These are phyloP conservation scores for Fraxinus anomala DNA, from an alignment of 257 asterid species.

Conservation along the genomic window DNA sequence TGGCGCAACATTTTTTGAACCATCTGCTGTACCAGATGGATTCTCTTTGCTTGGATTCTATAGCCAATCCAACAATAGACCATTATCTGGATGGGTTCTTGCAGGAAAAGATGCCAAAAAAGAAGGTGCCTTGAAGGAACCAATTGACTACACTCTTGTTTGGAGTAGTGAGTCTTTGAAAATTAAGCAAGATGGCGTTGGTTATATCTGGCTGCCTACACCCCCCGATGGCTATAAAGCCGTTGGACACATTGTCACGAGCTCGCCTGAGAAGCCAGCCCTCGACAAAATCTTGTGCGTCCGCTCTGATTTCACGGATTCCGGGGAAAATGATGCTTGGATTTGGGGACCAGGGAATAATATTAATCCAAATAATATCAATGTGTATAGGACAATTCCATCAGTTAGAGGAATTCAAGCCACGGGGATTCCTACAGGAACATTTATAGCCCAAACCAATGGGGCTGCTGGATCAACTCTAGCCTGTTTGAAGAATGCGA, in stretches of 20 bases:
- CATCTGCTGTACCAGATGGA: constrained; percentile 65
- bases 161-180: constrained; percentile 53
- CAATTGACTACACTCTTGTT: constrained; percentile 56
- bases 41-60: constrained; percentile 72
- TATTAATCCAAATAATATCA: neutral
- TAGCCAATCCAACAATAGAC: constrained; percentile 64
- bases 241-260: constrained; percentile 50
- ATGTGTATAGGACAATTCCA: constrained; percentile 48
- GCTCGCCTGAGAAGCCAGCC: constrained; percentile 49
- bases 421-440: constrained; percentile 54
- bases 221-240: constrained; percentile 58
- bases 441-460: constrained; percentile 46
- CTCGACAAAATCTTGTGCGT: constrained; percentile 47
- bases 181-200: constrained; percentile 45
- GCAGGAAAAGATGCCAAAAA: constrained; percentile 51
- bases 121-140: constrained; percentile 41
- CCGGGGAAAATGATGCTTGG: constrained; percentile 35
- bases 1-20: constrained; percentile 75
- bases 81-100: constrained; percentile 67
- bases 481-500: constrained; percentile 54
- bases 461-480: constrained; percentile 28
- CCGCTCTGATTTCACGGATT: constrained; percentile 45
- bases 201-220: constrained; percentile 55
- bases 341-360: constrained; percentile 54
- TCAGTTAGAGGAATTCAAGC: constrained; percentile 48